Evolutionary conservation across 345 rosid genomes (phyloP).

Genomic region (Populus ilicifolia): DNA sequence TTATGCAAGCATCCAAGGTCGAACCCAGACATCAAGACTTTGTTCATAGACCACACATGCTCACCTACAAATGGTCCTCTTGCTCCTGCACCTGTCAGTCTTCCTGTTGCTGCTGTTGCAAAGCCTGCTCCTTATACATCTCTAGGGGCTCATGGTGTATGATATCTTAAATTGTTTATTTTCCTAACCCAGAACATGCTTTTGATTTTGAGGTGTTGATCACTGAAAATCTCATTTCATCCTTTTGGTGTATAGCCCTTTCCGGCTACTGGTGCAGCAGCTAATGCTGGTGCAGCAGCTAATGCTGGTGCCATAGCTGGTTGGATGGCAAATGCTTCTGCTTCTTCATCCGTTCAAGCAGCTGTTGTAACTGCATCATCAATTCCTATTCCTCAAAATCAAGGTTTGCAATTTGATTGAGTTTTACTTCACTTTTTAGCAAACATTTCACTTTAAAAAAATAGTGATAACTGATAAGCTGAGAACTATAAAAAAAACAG

Average conservation of each 20-base stretch:
- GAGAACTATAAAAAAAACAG: neutral
- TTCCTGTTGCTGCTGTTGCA: slow-evolving; percentile 51
- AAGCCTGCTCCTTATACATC: slow-evolving; percentile 54
- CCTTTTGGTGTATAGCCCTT: slow-evolving; percentile 43
- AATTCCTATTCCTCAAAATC: slow-evolving; percentile 69
- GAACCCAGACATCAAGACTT: slow-evolving; percentile 80
- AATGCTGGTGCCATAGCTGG: slow-evolving; percentile 73
- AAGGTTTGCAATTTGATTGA: slow-evolving; percentile 45
- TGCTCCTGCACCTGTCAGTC: slow-evolving; percentile 56
- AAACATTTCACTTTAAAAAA: neutral
- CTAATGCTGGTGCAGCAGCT: slow-evolving; percentile 65
- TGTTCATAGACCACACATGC: slow-evolving; percentile 73
- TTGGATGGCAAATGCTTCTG: slow-evolving; percentile 79
- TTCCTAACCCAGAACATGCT: neutral
- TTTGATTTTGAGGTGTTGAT: neutral
- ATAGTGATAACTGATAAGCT: neutral
- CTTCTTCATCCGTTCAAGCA: slow-evolving; percentile 80
- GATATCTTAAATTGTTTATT: slow-evolving; percentile 12
- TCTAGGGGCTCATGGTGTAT: slow-evolving; percentile 58
- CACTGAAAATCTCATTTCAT: slow-evolving; percentile 4
- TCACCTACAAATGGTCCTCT: slow-evolving; percentile 65
- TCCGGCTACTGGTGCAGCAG: slow-evolving; percentile 53
- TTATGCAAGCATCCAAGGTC: slow-evolving; percentile 80
- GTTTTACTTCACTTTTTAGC: neutral
- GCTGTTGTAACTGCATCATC: slow-evolving; percentile 77